Evolutionary conservation across 2,329 filamentous ascomycete genomes (phyloP).

Genomic region (Scytalidium sp.): DNA sequence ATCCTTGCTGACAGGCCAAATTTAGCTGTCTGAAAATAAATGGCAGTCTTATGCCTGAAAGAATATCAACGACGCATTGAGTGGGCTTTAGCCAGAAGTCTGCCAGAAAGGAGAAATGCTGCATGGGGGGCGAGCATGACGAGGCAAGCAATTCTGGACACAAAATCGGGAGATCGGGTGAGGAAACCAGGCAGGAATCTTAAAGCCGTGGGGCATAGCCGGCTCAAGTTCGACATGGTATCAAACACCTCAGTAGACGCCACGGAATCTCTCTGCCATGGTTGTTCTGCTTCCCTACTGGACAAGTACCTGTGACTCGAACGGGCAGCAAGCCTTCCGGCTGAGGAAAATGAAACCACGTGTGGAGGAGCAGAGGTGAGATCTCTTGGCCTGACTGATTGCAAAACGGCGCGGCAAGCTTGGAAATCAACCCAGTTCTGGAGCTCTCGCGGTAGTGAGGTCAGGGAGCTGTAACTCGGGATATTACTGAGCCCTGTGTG

Average conservation of each 20-base stretch:
- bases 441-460: background rate
- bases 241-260: background rate
- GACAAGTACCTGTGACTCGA: background rate
- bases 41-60: background rate
- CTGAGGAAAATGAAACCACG: background rate
- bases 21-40: background rate
- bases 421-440: background rate
- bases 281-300: background rate
- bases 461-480: background rate
- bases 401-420: background rate
- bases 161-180: background rate
- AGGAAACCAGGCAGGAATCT: background rate
- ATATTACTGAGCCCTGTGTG: background rate
- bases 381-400: background rate
- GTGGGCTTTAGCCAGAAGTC: too few species aligned
- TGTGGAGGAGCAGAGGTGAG: background rate
- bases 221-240: background rate
- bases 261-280: background rate
- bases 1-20: background rate
- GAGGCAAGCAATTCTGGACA: background rate
- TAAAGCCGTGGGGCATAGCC: background rate
- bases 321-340: background rate
- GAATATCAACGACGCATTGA: too few species aligned
- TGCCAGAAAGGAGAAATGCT: too few species aligned
- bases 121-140: too few species aligned